phyloP scores from a whole-genome alignment of 2,329 filamentous ascomycete species.

The Talaromyces sp. region DNA sequence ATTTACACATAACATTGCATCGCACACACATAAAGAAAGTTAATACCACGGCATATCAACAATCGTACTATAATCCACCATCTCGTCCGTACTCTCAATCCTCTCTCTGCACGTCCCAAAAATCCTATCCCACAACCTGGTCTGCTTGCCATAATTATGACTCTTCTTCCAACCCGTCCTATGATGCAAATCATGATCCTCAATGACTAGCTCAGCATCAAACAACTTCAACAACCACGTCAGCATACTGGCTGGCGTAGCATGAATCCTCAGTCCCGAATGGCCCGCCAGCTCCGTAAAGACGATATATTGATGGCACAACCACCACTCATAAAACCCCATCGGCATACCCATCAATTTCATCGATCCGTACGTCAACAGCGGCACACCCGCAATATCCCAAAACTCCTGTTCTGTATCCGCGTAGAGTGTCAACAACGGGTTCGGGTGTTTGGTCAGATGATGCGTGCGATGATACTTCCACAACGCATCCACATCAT shows the following conservation, averaged over 20 bases:
- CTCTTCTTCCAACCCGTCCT: constrained; percentile 36
- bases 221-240: constrained; percentile 35
- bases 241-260: constrained; percentile 32
- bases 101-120: constrained; percentile 33
- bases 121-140: constrained; percentile 33
- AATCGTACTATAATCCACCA: constrained; percentile 28
- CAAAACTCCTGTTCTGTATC: constrained; percentile 42
- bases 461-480: constrained; percentile 45
- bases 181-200: constrained; percentile 41
- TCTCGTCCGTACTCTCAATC: constrained; percentile 32
- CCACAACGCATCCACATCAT: constrained; percentile 40
- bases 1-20: not conserved
- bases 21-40: not conserved
- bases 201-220: constrained; percentile 38
- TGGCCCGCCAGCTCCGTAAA: constrained; percentile 44
- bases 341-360: constrained; percentile 40
- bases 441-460: constrained; percentile 44
- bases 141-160: constrained; percentile 38
- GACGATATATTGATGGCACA: constrained; percentile 45
- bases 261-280: constrained; percentile 40
- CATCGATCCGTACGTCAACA: constrained; percentile 37
- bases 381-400: constrained; percentile 41
- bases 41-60: constrained; percentile 28
- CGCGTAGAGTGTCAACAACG: constrained; percentile 40
- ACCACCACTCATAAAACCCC: constrained; percentile 48